Percentiles rank a stretch among this genome's conserved stretches.
phyloP scores from a whole-genome alignment of 306 rosid species.

The Vigna radiata region DNA sequence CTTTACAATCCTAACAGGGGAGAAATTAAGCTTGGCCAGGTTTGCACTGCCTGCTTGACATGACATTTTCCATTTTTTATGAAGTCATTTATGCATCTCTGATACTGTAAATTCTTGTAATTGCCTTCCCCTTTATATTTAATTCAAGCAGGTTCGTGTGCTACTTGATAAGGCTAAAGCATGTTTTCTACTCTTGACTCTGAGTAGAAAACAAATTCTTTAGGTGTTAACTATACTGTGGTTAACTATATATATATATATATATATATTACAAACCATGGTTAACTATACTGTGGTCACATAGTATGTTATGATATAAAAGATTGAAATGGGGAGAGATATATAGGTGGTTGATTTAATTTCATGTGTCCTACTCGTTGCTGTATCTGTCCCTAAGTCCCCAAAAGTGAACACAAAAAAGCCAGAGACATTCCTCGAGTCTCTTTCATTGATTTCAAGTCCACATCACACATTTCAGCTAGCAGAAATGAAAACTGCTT shows the following conservation, averaged over 20 bases:
- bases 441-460: slow-evolving; percentile 52
- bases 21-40: slow-evolving; percentile 99
- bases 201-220: too few species aligned
- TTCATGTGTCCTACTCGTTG: slow-evolving; percentile 34
- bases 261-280: background rate
- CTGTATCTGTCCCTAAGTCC: slow-evolving; percentile 21
- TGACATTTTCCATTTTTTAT: slow-evolving; percentile 11
- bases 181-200: too few species aligned
- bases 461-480: slow-evolving; percentile 53
- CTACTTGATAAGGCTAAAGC: slow-evolving; percentile 80
- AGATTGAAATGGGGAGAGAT: background rate
- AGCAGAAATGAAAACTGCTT: slow-evolving; percentile 37
- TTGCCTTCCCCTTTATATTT: slow-evolving; percentile 35
- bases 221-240: too few species aligned
- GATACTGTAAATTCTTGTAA: slow-evolving; percentile 36
- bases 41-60: slow-evolving; percentile 45
- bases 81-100: slow-evolving; percentile 4
- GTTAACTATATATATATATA: too few species aligned
- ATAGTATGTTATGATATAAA: background rate
- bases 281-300: background rate
- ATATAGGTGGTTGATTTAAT: background rate
- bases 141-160: slow-evolving; percentile 74
- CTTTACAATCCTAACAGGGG: slow-evolving; percentile 94
- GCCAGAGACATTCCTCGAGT: slow-evolving; percentile 55
- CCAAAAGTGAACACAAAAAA: slow-evolving; percentile 37